phyloP scores from a whole-genome alignment of 345 rosid genomes.

The Rhodamnia argentea region DNA sequence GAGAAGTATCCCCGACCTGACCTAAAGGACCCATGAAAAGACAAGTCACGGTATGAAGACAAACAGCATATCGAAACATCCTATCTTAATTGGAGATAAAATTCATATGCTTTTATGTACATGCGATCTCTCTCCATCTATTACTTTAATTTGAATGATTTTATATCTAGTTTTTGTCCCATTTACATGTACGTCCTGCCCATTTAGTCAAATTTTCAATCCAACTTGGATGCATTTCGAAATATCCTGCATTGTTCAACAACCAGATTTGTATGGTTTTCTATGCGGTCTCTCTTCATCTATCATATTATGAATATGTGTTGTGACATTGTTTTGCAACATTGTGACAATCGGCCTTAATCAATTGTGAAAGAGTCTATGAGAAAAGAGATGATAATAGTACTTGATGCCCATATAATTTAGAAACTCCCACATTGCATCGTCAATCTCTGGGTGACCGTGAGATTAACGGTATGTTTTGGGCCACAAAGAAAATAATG shows the following conservation, averaged over 20 bases:
- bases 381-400: neutral
- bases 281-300: neutral
- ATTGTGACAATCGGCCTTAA: neutral
- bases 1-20: neutral
- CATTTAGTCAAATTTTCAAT: neutral
- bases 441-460: neutral
- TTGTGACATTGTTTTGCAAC: neutral
- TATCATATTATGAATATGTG: neutral
- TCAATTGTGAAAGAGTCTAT: neutral
- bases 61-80: neutral
- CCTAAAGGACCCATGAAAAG: neutral
- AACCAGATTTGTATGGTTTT: neutral
- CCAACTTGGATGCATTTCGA: neutral
- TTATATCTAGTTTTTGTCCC: neutral
- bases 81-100: neutral
- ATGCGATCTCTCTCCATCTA: fast-evolving
- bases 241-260: fast-evolving
- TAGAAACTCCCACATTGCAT: neutral
- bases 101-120: neutral
- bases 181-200: neutral
- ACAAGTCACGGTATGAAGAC: too few relatives aligned
- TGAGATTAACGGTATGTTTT: too few relatives aligned
- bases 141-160: neutral
- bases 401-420: neutral
- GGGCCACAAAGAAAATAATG: too few relatives aligned